phyloP scores from a whole-genome alignment of 805 yeast species.

The Metschnikowia proteae region DNA sequence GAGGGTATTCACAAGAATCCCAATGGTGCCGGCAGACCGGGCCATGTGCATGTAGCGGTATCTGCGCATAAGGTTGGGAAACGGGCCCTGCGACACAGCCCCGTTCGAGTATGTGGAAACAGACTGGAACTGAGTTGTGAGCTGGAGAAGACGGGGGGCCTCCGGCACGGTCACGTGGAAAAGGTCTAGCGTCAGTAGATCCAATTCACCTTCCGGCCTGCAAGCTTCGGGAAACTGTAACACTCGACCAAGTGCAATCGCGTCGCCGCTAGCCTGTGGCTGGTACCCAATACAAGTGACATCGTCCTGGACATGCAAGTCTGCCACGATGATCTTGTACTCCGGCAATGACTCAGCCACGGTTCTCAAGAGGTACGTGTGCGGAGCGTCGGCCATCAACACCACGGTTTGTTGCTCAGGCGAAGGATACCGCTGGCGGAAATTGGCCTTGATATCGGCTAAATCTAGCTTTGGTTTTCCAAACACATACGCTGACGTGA shows the following conservation, averaged over 20 bases:
- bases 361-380: slow-evolving; percentile 42
- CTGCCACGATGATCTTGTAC: slow-evolving; percentile 29
- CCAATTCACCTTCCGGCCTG: not conserved
- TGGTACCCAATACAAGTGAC: slow-evolving; percentile 41
- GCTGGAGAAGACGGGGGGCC: slow-evolving; percentile 69
- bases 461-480: slow-evolving; percentile 61
- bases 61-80: slow-evolving; percentile 76
- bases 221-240: not conserved
- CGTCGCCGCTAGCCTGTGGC: slow-evolving; percentile 14
- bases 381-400: slow-evolving; percentile 74
- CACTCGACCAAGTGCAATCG: slow-evolving; percentile 17
- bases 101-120: slow-evolving; percentile 50
- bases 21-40: slow-evolving; percentile 87
- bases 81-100: slow-evolving; percentile 51
- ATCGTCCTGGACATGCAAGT: slow-evolving; percentile 26
- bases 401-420: slow-evolving; percentile 43
- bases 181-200: slow-evolving; percentile 48
- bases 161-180: slow-evolving; percentile 74
- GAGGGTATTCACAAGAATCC: slow-evolving; percentile 84
- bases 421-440: slow-evolving; percentile 40
- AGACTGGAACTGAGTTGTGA: slow-evolving; percentile 65
- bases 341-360: slow-evolving; percentile 35
- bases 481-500: slow-evolving; percentile 77
- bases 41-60: slow-evolving; percentile 86
- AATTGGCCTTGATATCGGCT: slow-evolving; percentile 31